phyloP scores from a whole-genome alignment of 1,284 basidiomycete genomes.

The Singerocomus inundabilis region DNA sequence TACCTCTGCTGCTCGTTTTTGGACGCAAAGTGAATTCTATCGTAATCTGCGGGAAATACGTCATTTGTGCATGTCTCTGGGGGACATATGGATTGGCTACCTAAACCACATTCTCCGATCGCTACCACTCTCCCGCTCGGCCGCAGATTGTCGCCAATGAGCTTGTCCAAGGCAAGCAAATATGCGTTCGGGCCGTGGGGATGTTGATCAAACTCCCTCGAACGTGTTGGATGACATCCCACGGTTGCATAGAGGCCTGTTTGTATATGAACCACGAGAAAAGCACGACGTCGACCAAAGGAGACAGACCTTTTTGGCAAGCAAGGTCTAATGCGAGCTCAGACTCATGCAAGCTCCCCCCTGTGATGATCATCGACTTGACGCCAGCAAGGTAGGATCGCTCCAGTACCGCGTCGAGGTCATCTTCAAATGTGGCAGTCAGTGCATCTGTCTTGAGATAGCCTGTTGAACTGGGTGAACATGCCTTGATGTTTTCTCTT shows the following conservation, averaged over 20 bases:
- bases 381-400: constrained; percentile 69
- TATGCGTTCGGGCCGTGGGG: constrained; percentile 65
- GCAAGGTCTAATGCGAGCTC: constrained; percentile 63
- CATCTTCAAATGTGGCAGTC: constrained; percentile 47
- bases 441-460: background rate
- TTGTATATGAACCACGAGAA: background rate
- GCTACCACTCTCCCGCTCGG: constrained; percentile 67
- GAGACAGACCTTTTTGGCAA: constrained; percentile 43
- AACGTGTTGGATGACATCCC: constrained; percentile 88
- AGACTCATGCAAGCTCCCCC: constrained; percentile 72
- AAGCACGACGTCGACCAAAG: background rate
- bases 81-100: constrained; percentile 39
- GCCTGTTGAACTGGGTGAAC: constrained; percentile 23
- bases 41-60: constrained; percentile 62
- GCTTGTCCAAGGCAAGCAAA: constrained; percentile 54
- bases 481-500: constrained; percentile 54
- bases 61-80: background rate
- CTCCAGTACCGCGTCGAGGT: constrained; percentile 60
- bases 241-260: constrained; percentile 74
- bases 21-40: constrained; percentile 72
- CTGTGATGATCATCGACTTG: constrained; percentile 79
- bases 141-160: constrained; percentile 55
- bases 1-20: constrained; percentile 63
- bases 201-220: constrained; percentile 68
- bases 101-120: constrained; percentile 85